A percentile compares a stretch with the other conserved stretches of the same genome.
These are phyloP conservation scores for Mycena maculata DNA, from an alignment of 768 basidiomycete genomes.

Conservation along the genomic window DNA sequence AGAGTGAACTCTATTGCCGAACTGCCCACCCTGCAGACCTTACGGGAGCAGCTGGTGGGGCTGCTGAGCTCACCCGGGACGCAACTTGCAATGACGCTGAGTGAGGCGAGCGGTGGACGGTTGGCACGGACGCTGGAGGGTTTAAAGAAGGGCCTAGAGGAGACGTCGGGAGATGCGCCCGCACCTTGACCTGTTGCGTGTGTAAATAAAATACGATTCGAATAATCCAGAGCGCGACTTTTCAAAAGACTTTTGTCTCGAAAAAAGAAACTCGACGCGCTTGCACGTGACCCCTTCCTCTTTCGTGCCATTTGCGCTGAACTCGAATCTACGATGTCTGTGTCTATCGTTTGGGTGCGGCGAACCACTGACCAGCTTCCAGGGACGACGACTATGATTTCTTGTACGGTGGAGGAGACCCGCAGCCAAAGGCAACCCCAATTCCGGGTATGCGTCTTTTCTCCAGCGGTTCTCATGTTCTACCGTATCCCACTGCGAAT, in stretches of 20 bases:
- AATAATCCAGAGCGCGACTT: too few species aligned
- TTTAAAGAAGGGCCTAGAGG: constrained; percentile 72
- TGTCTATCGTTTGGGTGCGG: background rate
- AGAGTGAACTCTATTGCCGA: constrained; percentile 73
- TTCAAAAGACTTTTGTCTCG: too few species aligned
- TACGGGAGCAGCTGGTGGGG: constrained; percentile 88
- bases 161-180: constrained; percentile 37
- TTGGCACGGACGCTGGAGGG: constrained; percentile 82
- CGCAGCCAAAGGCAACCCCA: constrained; percentile 47
- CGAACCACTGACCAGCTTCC: constrained; percentile 4
- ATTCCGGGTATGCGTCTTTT: constrained; percentile 36
- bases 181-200: background rate
- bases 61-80: constrained; percentile 79
- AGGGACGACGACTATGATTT: constrained; percentile 89
- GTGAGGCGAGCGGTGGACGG: constrained; percentile 74
- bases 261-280: too few species aligned
- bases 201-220: constrained; percentile 8
- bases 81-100: constrained; percentile 78
- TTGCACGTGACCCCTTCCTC: background rate
- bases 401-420: constrained; percentile 70
- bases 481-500: constrained; percentile 39
- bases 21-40: constrained; percentile 80
- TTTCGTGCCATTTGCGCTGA: background rate
- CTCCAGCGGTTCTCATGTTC: constrained; percentile 27
- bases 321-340: constrained; percentile 25